Conservation (phyloP, 2,329 filamentous ascomycete genomes). For the Ceratocystis ficicola region DNA sequence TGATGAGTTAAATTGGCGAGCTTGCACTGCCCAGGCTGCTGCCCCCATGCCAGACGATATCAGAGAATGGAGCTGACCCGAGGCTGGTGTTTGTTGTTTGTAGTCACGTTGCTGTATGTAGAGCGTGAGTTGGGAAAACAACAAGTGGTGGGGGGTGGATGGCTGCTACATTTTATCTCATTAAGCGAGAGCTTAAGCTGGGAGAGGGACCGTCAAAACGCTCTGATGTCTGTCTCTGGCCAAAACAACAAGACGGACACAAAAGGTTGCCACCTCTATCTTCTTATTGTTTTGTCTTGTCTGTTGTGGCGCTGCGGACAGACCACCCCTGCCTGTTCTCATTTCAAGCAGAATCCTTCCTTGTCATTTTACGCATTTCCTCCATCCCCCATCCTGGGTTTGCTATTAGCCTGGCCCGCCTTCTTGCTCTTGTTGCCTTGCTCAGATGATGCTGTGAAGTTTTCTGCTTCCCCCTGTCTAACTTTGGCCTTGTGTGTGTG, state of each 20-base stretch:
- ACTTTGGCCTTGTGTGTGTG: neutral
- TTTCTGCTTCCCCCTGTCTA: neutral
- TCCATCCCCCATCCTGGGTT: neutral
- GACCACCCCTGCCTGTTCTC: conserved; percentile 2
- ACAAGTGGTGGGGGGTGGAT: neutral
- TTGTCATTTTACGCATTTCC: neutral
- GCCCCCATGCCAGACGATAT: too few species aligned
- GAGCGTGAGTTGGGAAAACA: neutral
- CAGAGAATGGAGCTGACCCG: too few species aligned
- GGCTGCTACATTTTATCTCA: neutral
- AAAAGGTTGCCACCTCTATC: neutral
- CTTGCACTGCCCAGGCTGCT: too few species aligned
- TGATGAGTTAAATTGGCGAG: neutral
- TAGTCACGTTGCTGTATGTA: too few species aligned
- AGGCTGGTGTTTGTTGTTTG: too few species aligned
- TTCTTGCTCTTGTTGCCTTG: too few species aligned
- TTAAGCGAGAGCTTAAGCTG: conserved; percentile 2
- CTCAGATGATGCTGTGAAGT: too few species aligned
- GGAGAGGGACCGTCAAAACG: neutral
- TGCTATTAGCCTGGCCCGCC: too few species aligned
- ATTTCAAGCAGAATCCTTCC: conserved; percentile 3
- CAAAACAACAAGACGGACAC: conserved; percentile 2
- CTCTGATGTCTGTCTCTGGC: neutral
- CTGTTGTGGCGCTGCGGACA: neutral
- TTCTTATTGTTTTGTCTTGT: neutral